Conservation (phyloP, 2,329 filamentous ascomycete species). For the Ceratocystis alfenasii region DNA sequence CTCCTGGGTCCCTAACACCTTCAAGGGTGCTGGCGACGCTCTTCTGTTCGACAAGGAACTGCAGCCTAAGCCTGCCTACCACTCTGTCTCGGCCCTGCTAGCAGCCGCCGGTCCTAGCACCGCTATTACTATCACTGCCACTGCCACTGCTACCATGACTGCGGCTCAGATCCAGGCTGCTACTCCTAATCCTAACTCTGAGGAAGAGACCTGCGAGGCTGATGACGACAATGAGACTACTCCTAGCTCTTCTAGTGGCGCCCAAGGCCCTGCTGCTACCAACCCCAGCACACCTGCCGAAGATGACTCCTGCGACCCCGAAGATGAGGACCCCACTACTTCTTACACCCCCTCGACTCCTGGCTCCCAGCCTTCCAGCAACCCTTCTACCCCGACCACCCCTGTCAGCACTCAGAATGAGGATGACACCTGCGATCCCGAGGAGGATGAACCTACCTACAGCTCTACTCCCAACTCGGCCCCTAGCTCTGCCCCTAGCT, state of each 20-base stretch:
- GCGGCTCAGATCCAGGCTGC: conserved; percentile 1
- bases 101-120: conserved; percentile 26
- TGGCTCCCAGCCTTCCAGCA: too few species aligned
- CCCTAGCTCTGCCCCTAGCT: conserved; percentile 19
- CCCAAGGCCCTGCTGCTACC: not conserved
- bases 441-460: not conserved
- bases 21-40: conserved; percentile 33
- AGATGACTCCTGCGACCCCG: not conserved
- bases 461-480: not conserved
- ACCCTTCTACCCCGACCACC: not conserved
- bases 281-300: not conserved
- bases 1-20: conserved; percentile 34
- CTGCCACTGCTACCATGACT: conserved; percentile 23
- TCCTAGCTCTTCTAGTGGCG: not conserved
- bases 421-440: not conserved
- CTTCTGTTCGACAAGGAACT: conserved; percentile 35
- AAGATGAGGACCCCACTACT: not conserved
- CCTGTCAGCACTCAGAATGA: not conserved
- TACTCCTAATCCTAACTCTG: conserved; percentile 17
- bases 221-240: not conserved
- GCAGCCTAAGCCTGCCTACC: conserved; percentile 35
- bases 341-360: not conserved
- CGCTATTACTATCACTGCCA: not conserved
- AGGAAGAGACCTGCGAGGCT: not conserved
- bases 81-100: conserved; percentile 30